A percentile compares a stretch with the other conserved stretches of the same genome.
Conservation (phyloP, 768 basidiomycete species). For the Boletus subparvulus region DNA sequence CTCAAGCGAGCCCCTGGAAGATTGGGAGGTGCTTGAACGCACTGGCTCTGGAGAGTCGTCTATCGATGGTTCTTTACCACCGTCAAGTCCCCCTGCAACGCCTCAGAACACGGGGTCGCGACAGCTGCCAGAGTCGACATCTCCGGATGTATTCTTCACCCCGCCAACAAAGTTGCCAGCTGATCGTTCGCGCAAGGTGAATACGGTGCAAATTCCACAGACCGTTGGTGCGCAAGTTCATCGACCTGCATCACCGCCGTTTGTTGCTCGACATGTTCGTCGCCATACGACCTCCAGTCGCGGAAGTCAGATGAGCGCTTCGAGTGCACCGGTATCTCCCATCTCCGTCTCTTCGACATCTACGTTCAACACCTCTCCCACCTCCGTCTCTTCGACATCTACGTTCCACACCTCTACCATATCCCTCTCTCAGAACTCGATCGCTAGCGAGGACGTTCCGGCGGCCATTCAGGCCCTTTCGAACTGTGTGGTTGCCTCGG, state of each 20-base stretch:
- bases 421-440: constrained; percentile 17
- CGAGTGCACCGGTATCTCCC: constrained; percentile 35
- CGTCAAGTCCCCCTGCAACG: constrained; percentile 21
- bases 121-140: constrained; percentile 12
- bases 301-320: constrained; percentile 26
- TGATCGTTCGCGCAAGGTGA: constrained; percentile 27
- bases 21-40: constrained; percentile 34
- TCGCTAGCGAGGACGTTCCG: constrained; percentile 21
- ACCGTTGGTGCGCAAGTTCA: constrained; percentile 15
- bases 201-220: constrained; percentile 25
- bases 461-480: constrained; percentile 12
- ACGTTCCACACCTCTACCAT: constrained; percentile 27
- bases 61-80: constrained; percentile 20
- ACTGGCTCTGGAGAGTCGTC: constrained; percentile 29
- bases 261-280: constrained; percentile 33
- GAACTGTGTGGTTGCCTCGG: constrained; percentile 21
- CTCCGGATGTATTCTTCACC: constrained; percentile 16
- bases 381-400: constrained; percentile 27
- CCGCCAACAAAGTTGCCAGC: constrained; percentile 6
- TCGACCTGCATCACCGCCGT: constrained; percentile 35
- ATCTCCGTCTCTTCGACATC: constrained; percentile 28
- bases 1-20: constrained; percentile 33
- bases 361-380: constrained; percentile 30
- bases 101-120: constrained; percentile 18
- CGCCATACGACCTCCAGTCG: constrained; percentile 35